Conservation (phyloP, 1,284 basidiomycete genomes). For the Laetiporus sulphureus region DNA sequence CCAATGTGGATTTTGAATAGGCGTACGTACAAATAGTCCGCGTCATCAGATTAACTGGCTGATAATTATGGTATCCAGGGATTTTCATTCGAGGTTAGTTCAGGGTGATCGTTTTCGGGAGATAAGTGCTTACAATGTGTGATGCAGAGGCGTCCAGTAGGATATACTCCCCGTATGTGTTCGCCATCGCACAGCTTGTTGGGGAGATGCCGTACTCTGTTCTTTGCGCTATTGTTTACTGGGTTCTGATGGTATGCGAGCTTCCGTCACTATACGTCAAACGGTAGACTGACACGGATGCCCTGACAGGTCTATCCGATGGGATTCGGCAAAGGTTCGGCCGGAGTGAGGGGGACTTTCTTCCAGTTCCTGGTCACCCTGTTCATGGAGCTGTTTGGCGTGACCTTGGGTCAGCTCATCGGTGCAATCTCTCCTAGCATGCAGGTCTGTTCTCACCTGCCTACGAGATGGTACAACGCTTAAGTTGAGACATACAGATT, state of each 20-base stretch:
- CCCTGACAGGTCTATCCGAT: slow-evolving; percentile 54
- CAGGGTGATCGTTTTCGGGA: too few species aligned
- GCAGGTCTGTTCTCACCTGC: too few species aligned
- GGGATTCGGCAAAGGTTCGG: slow-evolving; percentile 61
- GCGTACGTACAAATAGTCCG: slow-evolving; percentile 29
- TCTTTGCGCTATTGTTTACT: slow-evolving; percentile 70
- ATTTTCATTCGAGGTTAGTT: slow-evolving; percentile 58
- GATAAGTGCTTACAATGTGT: too few species aligned
- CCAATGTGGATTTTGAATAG: slow-evolving; percentile 84
- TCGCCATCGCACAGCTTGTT: slow-evolving; percentile 76
- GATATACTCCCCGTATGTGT: slow-evolving; percentile 77
- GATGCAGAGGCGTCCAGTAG: slow-evolving; percentile 61
- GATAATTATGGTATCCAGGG: slow-evolving; percentile 17
- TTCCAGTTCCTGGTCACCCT: slow-evolving; percentile 71
- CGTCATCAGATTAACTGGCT: not conserved
- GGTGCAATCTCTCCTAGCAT: slow-evolving; percentile 73
- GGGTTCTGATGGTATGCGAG: slow-evolving; percentile 58
- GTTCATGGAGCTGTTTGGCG: slow-evolving; percentile 72
- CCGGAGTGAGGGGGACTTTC: slow-evolving; percentile 59
- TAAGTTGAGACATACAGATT: slow-evolving; percentile 49
- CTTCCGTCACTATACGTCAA: slow-evolving; percentile 1
- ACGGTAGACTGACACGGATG: not conserved
- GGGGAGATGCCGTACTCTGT: slow-evolving; percentile 81
- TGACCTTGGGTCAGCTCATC: slow-evolving; percentile 70
- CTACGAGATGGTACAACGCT: too few species aligned